A percentile compares a stretch with the other conserved stretches of the same genome.
Evolutionary conservation across 2,329 filamentous ascomycete species (phyloP).

Genomic region (Elsinoe ampelina): DNA sequence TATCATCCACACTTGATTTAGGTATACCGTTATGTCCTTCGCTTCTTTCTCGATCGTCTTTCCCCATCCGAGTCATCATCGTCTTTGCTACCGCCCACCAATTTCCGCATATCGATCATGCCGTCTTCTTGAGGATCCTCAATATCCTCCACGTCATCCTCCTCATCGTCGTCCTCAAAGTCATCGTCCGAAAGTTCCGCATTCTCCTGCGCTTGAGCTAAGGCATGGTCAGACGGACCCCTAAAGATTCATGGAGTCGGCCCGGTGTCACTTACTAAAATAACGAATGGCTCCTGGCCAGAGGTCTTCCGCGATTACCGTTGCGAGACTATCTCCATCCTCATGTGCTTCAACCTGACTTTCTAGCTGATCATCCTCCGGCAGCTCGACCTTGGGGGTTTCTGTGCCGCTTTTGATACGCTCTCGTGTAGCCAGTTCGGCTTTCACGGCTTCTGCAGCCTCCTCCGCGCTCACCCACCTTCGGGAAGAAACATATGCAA

Average conservation of each 20-base stretch:
- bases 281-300: constrained; percentile 84
- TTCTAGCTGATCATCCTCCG: constrained; percentile 21
- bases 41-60: constrained; percentile 6
- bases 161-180: constrained; percentile 11
- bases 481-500: constrained; percentile 61
- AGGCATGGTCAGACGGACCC: constrained; percentile 7
- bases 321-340: constrained; percentile 46
- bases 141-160: background rate
- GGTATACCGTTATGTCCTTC: background rate
- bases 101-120: background rate
- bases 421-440: constrained; percentile 50
- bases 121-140: background rate
- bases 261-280: constrained; percentile 59
- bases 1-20: background rate
- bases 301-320: constrained; percentile 74
- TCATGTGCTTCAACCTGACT: constrained; percentile 9
- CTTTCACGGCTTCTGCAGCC: constrained; percentile 51
- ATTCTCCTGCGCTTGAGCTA: constrained; percentile 12
- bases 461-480: constrained; percentile 63
- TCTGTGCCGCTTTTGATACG: constrained; percentile 33
- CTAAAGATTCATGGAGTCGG: background rate
- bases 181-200: constrained; percentile 10
- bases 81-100: background rate
- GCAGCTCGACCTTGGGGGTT: constrained; percentile 31
- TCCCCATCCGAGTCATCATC: background rate